Base-by-base conservation (phyloP, 306 rosid genomes). In the Phaseolus lunatus region DNA sequence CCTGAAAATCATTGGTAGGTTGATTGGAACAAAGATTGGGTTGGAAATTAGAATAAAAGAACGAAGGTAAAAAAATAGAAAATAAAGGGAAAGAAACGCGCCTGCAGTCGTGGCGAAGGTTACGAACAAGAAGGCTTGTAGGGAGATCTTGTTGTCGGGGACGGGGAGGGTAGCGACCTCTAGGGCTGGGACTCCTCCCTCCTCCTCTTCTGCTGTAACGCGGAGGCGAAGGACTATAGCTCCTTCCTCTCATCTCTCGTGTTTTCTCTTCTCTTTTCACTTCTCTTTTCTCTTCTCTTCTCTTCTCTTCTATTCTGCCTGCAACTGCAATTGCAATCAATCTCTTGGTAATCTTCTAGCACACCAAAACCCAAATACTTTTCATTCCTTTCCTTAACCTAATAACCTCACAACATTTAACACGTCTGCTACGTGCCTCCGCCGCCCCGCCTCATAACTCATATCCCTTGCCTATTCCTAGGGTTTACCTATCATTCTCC, bases 51-150 rank as follows among this genome's bases (percentile, higher is more conserved):
- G 44, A 39, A 39, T 37, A 11, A 37, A 37, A 37, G 35, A 31
- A 37, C 8, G 43, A 37, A 37, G 57, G 5, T 9, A 8, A 9
- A 8, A 9, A 48, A 52, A 18, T 9, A 26, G 16, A 3, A 33
- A 50, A 22, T 13, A 57, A 44, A 23, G 6, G 1, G 12, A 62
- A 56, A 18, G 27, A 13, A 16, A 78, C 92, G 62, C 47, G 86
- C 97, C 98, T 92, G 47, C 99, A 96, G 53, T 96, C 98, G 71
- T 89, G 98, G 75, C 99, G 92, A 81, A 96, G 99, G 88, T 96
- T 96, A 59, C 99, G 99, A 50, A 96, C 99, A 14, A 96, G 92
- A 77, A 96, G 99, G 18, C 99, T 96, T 19, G 98, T 92, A 11
- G 99, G 98, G 22, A 85, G 94, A 85, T 96, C 99, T 78, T 82